phyloP scores from a whole-genome alignment of 345 rosid species.

The Rubroshorea leprosula region DNA sequence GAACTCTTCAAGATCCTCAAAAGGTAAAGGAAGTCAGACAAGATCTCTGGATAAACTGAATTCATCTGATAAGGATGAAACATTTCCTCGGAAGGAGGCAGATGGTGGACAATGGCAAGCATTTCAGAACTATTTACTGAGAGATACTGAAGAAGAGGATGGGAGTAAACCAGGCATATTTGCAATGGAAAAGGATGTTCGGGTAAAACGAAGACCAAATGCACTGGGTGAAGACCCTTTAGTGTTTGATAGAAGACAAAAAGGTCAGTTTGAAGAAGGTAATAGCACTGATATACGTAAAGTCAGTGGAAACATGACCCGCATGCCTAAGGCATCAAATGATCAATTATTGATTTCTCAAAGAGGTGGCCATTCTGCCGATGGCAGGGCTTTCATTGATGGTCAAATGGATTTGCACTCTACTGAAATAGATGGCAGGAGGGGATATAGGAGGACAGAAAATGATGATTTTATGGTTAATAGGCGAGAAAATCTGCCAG shows the following conservation, averaged over 20 bases:
- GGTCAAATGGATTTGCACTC: conserved; percentile 43
- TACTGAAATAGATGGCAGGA: conserved; percentile 37
- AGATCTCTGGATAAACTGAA: no score
- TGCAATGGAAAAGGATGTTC: conserved; percentile 56
- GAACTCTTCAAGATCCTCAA: conserved; percentile 32
- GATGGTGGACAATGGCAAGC: conserved; percentile 85
- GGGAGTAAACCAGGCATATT: conserved; percentile 36
- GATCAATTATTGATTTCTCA: conserved; percentile 49
- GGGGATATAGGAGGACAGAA: conserved; percentile 33
- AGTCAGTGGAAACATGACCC: conserved; percentile 42
- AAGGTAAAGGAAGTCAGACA: conserved; percentile 28
- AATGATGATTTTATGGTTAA: conserved; percentile 54
- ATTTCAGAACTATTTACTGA: conserved; percentile 70
- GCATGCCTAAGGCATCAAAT: conserved; percentile 40
- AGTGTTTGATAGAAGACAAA: conserved; percentile 37
- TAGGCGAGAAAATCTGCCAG: conserved; percentile 31
- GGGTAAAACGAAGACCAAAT: conserved; percentile 43
- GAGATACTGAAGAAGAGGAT: conserved; percentile 68
- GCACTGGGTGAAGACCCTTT: conserved; percentile 53
- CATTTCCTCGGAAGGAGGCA: no score
- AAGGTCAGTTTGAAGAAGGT: conserved; percentile 39
- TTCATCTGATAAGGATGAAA: no score
- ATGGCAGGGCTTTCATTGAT: conserved; percentile 32
- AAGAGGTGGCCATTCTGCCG: conserved; percentile 28
- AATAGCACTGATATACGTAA: conserved; percentile 32